Evolutionary conservation across 1,284 basidiomycete species (phyloP), one percentile per base, ranked within the genome.

Genomic region (Cystobasidium pallidum): DNA sequence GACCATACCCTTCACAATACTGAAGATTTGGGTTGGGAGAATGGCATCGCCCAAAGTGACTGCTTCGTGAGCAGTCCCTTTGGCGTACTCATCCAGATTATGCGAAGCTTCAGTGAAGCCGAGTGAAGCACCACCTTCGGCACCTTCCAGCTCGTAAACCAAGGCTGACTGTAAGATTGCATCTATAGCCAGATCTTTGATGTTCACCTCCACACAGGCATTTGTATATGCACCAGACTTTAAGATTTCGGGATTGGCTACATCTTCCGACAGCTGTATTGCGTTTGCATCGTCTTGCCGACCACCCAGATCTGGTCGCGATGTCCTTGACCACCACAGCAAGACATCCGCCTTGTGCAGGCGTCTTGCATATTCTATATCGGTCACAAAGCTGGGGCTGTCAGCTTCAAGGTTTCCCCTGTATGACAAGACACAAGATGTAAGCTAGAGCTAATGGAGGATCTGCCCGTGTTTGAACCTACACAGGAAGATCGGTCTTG

Each of bases 61-160:
- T 70, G 91, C 89, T 0, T 89, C 86, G 73, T 89, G 88, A 11
- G 86, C 84, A 0, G 81, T 82, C 1, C 90, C 90, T 62, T 87
- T 89, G 19, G 89, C 86, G 79, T 96, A 98, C 76, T 97, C 91
- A 78, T 94, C 91, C 73, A 99, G 83, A 34, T 91, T 98, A 79
- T 90, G 92, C 0, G 92, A 92, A 1, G 91, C 88, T 0, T 91
- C 89, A 78, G 97, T 95, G 79, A 99, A 98, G 0, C 94, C 92
- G 1, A 95, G 91, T 0, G 92, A 86, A 2, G 92, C 92, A 0
- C 91, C 89, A 2, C 85, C 85, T 21, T 79, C 79, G 3, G 78
- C 77, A 2, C 96, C 96, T 82, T 99, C 95, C 78, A 98, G 86
- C 80, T 99, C 95, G 82, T 99, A 97, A 75, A 99, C 92, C 68